Conservation (phyloP, 495 filamentous ascomycete genomes). For the Aspergillus sclerotiicarbonarius region DNA sequence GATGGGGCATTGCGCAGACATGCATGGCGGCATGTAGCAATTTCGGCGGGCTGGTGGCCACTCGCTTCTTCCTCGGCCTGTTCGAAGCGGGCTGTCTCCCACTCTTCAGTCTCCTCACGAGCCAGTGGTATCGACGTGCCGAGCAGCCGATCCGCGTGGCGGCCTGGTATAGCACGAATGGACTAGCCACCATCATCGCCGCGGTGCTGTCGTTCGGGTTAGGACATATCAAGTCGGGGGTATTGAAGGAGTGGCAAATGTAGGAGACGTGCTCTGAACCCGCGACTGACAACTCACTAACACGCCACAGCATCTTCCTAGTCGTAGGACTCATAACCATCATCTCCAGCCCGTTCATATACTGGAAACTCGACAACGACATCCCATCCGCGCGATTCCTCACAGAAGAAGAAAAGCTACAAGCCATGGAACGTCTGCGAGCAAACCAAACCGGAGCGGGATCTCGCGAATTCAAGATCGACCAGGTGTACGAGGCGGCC, state of each 20-base stretch:
- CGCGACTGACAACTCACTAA: not conserved
- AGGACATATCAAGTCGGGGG: constrained; percentile 51
- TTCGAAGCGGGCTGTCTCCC: constrained; percentile 59
- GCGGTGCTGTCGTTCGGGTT: constrained; percentile 50
- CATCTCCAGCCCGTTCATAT: constrained; percentile 40
- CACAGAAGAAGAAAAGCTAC: constrained; percentile 52
- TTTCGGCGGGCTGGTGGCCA: constrained; percentile 43
- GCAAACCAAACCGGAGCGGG: constrained; percentile 61
- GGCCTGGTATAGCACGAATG: constrained; percentile 51
- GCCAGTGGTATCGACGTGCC: constrained; percentile 48
- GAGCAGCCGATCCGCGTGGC: constrained; percentile 52
- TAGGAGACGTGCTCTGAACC: constrained; percentile 25
- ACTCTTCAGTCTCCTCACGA: constrained; percentile 53
- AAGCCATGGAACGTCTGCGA: constrained; percentile 61
- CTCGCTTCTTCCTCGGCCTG: constrained; percentile 48
- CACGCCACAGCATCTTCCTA: constrained; percentile 37
- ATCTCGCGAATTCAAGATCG: constrained; percentile 42
- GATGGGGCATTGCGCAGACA: constrained; percentile 49
- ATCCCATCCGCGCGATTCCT: constrained; percentile 58
- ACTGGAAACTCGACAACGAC: constrained; percentile 47
- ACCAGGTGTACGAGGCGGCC: constrained; percentile 45
- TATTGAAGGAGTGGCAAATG: constrained; percentile 62
- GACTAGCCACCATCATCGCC: constrained; percentile 46
- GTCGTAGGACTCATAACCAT: constrained; percentile 51
- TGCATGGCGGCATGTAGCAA: constrained; percentile 46